Conservation (phyloP, 2,329 filamentous ascomycete genomes). For the Talaromyces albobiverticillius region DNA sequence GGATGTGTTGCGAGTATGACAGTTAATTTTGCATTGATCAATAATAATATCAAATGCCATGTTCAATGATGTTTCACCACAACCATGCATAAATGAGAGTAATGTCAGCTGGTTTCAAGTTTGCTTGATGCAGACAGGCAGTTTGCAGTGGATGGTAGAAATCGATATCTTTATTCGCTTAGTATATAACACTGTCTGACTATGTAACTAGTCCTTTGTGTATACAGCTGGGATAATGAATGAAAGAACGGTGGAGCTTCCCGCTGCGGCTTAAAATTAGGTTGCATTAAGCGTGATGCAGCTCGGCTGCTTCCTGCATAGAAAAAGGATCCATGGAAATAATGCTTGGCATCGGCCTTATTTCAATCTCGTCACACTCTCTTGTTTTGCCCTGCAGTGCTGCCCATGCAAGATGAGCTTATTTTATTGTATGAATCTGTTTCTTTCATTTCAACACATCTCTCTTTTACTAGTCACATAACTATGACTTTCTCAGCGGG, state of each 20-base stretch:
- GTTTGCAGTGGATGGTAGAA: no score
- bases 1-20: background rate
- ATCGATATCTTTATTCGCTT: no score
- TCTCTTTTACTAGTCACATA: no score
- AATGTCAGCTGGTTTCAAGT: background rate
- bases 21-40: background rate
- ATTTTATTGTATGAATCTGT: no score
- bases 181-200: no score
- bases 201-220: no score
- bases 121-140: no score
- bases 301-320: background rate
- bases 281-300: background rate
- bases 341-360: slow-evolving; percentile 12
- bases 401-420: no score
- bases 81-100: background rate
- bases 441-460: no score
- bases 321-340: slow-evolving; percentile 1
- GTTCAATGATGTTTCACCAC: background rate
- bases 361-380: slow-evolving; percentile 4
- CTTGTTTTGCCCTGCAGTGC: background rate
- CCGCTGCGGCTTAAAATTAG: background rate
- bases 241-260: background rate
- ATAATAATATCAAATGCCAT: background rate
- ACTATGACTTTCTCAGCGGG: no score
- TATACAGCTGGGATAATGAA: no score